Base-by-base conservation (phyloP, 1,139 yeast species). In the Pichia sp. region DNA sequence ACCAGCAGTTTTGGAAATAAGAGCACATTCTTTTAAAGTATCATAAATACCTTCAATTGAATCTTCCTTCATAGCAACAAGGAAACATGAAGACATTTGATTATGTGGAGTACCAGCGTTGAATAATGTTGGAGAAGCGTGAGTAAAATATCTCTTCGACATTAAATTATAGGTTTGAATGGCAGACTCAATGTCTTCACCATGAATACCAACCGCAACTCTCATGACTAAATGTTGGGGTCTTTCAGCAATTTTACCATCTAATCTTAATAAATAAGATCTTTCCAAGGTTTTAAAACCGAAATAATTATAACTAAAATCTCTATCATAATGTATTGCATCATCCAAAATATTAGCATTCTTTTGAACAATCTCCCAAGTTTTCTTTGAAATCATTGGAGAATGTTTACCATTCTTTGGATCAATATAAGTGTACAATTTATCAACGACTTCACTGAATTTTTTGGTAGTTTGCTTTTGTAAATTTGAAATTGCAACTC, bases 401-500 rank as follows among this genome's bases (percentile, higher is more conserved):
- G 92, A 75, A 59, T 73, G 82, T 58, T 68, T 69, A 30, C 73
- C 82, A 41, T 84, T 86, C 60, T 78, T 80, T 47, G 96, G 95
- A 65, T 88, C 84, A 57, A 80, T 69, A 63, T 85, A 85, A 52
- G 73, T 74, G 66, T 78, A 86, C 59, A 89, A 72, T 52, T 76
- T 77, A 54, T 76, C 74, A 49, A 87, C 71, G 51, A 89, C 96
- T 60, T 81, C 84, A 42, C 95, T 84, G 62, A 85, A 92, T 63
- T 78, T 87, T 69, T 88, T 87, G 59, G 90, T 85, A 49, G 97
- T 90, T 71, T 86, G 95, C 68, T 87, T 89, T 73, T 90, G 97
- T 64, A 90, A 75, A 67, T 88, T 87, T 41, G 95, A 83, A 44
- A 90, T 85, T 35, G 96, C 96, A 53, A 92, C 82, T 69, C 98